A percentile compares a stretch with the other conserved stretches of the same genome.
Conservation (phyloP, 164 flowering plant species). For the grape (Vitis vinifera) region DNA sequence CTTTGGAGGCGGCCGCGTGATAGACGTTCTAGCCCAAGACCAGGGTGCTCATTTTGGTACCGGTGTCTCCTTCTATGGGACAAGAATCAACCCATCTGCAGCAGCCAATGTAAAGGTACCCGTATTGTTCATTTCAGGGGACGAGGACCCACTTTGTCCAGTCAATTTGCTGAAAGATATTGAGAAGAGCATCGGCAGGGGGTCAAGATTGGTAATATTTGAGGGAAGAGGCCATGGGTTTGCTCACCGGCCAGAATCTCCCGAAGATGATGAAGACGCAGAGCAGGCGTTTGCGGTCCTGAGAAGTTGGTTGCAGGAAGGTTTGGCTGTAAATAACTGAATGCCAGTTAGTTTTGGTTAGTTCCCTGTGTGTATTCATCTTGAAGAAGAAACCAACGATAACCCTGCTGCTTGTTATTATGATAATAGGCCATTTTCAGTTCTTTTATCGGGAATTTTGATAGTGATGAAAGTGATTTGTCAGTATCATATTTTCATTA, state of each 20-base stretch:
- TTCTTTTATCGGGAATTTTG: too few relatives aligned
- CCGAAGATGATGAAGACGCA: constrained; percentile 86
- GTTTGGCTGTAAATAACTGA: constrained; percentile 32
- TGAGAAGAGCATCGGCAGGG: constrained; percentile 41
- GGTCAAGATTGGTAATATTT: constrained; percentile 53
- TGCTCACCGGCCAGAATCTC: constrained; percentile 72
- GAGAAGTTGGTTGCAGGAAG: constrained; percentile 74
- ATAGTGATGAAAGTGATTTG: too few relatives aligned
- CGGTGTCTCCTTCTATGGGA: constrained; percentile 80
- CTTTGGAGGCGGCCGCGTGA: constrained; percentile 71
- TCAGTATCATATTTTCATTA: too few relatives aligned
- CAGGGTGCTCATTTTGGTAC: constrained; percentile 44
- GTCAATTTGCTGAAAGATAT: constrained; percentile 37
- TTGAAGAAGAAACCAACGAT: background rate
- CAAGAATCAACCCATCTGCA: constrained; percentile 51
- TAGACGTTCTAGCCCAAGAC: constrained; percentile 68
- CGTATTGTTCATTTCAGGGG: constrained; percentile 69
- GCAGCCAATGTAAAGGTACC: constrained; percentile 62
- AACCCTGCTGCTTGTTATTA: background rate
- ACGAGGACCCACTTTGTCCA: constrained; percentile 66
- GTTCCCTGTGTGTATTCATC: too few relatives aligned
- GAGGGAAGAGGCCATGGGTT: constrained; percentile 85
- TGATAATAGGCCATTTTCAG: too few relatives aligned
- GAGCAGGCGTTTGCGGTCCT: constrained; percentile 62
- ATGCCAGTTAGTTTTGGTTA: background rate